phyloP scores from a whole-genome alignment of 768 basidiomycete genomes.

The Serpula lacrymans region DNA sequence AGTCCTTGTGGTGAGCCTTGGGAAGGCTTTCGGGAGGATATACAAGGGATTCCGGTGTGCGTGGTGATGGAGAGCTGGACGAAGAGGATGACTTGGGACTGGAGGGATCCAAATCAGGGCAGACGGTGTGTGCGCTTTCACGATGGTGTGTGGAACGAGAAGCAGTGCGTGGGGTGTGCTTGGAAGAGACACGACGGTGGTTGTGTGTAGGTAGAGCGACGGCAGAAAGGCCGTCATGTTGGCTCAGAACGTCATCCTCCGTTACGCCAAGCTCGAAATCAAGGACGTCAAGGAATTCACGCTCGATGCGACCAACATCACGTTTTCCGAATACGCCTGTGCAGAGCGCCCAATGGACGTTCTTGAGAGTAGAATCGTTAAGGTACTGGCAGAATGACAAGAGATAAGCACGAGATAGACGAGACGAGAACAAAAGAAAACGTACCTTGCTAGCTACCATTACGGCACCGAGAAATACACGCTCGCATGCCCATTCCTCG shows the following conservation, averaged over 20 bases:
- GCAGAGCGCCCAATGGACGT: constrained; percentile 87
- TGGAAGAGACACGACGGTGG: constrained; percentile 26
- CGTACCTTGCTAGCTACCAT: constrained; percentile 82
- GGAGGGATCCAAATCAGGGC: constrained; percentile 45
- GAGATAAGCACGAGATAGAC: constrained; percentile 4
- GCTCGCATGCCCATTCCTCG: constrained; percentile 84
- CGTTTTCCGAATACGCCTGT: constrained; percentile 80
- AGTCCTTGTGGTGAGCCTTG: constrained; percentile 25
- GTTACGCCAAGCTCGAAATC: constrained; percentile 68
- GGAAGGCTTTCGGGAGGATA: constrained; percentile 15
- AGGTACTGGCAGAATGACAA: constrained; percentile 48
- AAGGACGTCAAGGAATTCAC: constrained; percentile 78
- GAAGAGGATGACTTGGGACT: constrained; percentile 37
- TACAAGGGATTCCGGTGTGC: constrained; percentile 24
- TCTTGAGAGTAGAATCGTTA: constrained; percentile 89
- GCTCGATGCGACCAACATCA: constrained; percentile 77
- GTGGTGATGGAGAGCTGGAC: constrained; percentile 29
- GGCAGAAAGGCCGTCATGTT: constrained; percentile 34
- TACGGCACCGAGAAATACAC: constrained; percentile 88
- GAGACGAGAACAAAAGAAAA: constrained; percentile 17
- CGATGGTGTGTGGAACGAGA: constrained; percentile 14
- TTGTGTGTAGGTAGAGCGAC: constrained; percentile 22
- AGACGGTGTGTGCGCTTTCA: constrained; percentile 16
- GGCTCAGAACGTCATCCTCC: constrained; percentile 58
- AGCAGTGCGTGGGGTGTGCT: constrained; percentile 15